Conservation (phyloP, 441 rosid species). For the Syzygium malaccense region DNA sequence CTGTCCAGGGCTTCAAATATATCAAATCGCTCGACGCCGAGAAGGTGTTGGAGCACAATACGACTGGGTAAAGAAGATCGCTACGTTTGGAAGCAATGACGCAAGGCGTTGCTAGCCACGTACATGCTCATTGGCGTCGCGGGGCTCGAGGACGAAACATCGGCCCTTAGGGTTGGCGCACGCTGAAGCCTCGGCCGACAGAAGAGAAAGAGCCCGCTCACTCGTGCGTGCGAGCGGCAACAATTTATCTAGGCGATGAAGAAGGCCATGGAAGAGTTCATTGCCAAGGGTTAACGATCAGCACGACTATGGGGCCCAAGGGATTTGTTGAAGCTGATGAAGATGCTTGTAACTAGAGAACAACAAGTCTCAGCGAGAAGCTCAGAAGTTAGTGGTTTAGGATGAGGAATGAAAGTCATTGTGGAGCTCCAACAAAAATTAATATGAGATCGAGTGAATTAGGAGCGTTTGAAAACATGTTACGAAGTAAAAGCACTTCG, state of each 20-base stretch:
- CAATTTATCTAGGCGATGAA: slow-evolving; percentile 64
- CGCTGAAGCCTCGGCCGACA: slow-evolving; percentile 62
- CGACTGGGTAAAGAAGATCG: slow-evolving; percentile 49
- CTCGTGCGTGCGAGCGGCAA: slow-evolving; percentile 39
- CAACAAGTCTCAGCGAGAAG: slow-evolving; percentile 60
- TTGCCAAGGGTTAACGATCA: slow-evolving; percentile 62
- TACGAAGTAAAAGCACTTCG: background rate
- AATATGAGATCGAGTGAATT: slow-evolving; percentile 46
- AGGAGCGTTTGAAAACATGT: background rate
- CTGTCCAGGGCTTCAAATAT: slow-evolving; percentile 37
- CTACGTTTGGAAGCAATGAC: slow-evolving; percentile 66
- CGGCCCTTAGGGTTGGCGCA: slow-evolving; percentile 25
- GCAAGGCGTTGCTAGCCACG: slow-evolving; percentile 59
- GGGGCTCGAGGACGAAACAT: too few relatives aligned
- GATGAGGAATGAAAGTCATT: slow-evolving; percentile 73
- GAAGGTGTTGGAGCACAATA: slow-evolving; percentile 27
- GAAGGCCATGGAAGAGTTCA: slow-evolving; percentile 80
- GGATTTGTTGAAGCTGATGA: slow-evolving; percentile 44
- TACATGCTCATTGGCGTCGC: slow-evolving; percentile 53
- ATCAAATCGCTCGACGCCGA: slow-evolving; percentile 40
- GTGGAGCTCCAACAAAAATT: slow-evolving; percentile 67
- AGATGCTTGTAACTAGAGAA: slow-evolving; percentile 13
- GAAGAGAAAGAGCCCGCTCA: slow-evolving; percentile 72
- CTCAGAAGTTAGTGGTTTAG: slow-evolving; percentile 56
- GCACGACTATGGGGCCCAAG: slow-evolving; percentile 59